Evolutionary conservation across 2,329 filamentous ascomycete species (phyloP).

Genomic region (Exutisphaerella laricina): DNA sequence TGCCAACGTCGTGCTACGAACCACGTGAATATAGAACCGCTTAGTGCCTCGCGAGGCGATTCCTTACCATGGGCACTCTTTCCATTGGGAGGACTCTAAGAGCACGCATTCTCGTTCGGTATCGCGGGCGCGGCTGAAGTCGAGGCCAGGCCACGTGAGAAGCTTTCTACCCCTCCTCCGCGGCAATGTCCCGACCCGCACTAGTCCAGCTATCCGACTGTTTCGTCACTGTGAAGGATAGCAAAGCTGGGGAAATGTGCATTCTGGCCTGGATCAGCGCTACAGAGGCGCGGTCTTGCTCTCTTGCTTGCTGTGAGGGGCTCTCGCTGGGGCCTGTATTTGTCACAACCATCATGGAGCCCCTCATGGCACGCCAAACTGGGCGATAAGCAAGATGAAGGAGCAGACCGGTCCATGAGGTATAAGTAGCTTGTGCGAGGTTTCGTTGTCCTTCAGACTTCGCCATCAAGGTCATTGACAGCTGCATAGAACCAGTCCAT

Average conservation of each 20-base stretch:
- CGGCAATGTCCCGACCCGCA: background rate
- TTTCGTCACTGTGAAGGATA: slow-evolving; percentile 2
- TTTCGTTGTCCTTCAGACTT: background rate
- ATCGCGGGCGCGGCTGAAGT: no score
- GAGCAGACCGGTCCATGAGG: background rate
- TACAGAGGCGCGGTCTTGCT: background rate
- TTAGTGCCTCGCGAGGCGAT: no score
- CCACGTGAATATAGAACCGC: no score
- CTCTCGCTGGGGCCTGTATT: background rate
- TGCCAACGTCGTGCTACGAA: no score
- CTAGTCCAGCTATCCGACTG: slow-evolving; percentile 2
- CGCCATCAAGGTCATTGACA: background rate
- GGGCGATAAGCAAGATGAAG: background rate
- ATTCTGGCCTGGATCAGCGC: background rate
- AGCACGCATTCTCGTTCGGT: no score
- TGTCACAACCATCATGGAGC: background rate
- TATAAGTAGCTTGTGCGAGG: slow-evolving; percentile 2
- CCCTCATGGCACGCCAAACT: background rate
- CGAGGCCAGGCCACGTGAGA: background rate
- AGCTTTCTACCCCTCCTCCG: background rate
- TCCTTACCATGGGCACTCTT: no score
- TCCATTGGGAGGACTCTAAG: no score
- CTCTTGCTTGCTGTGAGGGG: background rate
- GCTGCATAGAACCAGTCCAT: background rate
- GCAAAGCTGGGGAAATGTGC: background rate